Percentiles rank a stretch among this genome's conserved stretches.
Conservation (phyloP, 2,329 filamentous ascomycete species). For the Pseudogymnoascus sp. region DNA sequence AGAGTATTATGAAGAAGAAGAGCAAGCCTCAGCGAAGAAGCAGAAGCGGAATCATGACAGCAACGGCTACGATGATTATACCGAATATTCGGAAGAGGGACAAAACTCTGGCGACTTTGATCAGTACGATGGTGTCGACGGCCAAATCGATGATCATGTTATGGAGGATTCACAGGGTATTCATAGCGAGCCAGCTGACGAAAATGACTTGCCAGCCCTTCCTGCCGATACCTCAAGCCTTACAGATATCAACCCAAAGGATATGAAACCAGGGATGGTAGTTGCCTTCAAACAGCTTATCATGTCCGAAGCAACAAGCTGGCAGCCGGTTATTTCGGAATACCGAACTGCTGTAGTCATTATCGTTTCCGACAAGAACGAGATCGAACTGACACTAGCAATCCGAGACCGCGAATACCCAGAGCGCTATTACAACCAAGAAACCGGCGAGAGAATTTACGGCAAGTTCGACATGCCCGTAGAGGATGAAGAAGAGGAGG, state of each 20-base stretch:
- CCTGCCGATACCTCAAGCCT: constrained; percentile 49
- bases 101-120: constrained; percentile 26
- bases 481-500: constrained; percentile 46
- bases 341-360: constrained; percentile 59
- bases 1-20: constrained; percentile 35
- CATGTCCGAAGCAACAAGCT: constrained; percentile 52
- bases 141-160: constrained; percentile 17
- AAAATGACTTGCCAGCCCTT: constrained; percentile 55
- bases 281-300: constrained; percentile 60
- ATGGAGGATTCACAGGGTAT: constrained; percentile 19
- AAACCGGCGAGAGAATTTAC: constrained; percentile 64
- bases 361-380: constrained; percentile 42
- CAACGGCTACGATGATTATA: constrained; percentile 33
- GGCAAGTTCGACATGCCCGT: constrained; percentile 68
- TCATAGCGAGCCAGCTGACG: constrained; percentile 37
- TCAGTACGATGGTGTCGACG: constrained; percentile 20
- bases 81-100: constrained; percentile 24
- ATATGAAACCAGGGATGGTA: constrained; percentile 50
- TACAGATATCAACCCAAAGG: constrained; percentile 37
- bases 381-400: constrained; percentile 56
- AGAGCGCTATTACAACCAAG: constrained; percentile 52
- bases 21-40: constrained; percentile 36
- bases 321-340: constrained; percentile 54
- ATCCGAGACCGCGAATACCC: constrained; percentile 54
- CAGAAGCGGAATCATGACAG: constrained; percentile 38